Evolutionary conservation across 2,329 filamentous ascomycete genomes (phyloP).

Genomic region (Neoscytalidium dimidiatum): DNA sequence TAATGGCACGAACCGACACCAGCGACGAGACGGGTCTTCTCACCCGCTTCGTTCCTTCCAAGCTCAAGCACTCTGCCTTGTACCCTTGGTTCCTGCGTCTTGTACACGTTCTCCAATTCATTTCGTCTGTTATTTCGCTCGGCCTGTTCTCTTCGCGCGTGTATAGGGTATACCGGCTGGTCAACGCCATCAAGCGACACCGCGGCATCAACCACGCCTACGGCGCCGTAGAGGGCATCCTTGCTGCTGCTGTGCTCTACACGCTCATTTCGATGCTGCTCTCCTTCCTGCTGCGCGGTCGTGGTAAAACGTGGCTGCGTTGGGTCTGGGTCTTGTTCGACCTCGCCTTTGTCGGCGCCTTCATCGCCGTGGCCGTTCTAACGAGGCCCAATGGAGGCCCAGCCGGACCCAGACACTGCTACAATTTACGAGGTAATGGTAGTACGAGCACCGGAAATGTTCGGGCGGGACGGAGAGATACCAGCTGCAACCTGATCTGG

Average conservation of each 20-base stretch:
- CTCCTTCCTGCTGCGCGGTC: constrained; percentile 34
- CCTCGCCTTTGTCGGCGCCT: constrained; percentile 25
- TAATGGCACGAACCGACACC: not conserved
- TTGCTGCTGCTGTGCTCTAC: constrained; percentile 48
- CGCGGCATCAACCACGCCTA: constrained; percentile 34
- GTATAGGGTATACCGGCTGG: constrained; percentile 43
- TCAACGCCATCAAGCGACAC: constrained; percentile 32
- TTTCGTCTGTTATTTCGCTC: constrained; percentile 46
- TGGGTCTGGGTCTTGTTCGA: constrained; percentile 46
- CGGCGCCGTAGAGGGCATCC: constrained; percentile 48
- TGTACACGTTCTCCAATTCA: constrained; percentile 46
- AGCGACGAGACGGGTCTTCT: constrained; percentile 28
- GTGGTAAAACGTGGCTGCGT: constrained; percentile 35
- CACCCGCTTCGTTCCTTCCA: constrained; percentile 33
- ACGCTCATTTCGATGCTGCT: constrained; percentile 42
- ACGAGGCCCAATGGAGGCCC: constrained; percentile 39
- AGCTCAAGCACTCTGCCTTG: constrained; percentile 26
- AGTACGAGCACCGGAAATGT: constrained; percentile 16
- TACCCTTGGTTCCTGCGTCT: constrained; percentile 37
- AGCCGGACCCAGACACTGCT: constrained; percentile 38
- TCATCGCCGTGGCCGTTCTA: constrained; percentile 47
- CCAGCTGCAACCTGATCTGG: constrained; percentile 44
- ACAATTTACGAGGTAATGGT: constrained; percentile 13
- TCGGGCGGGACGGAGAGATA: constrained; percentile 26
- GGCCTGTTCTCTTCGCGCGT: constrained; percentile 46